Conservation (phyloP, 306 rosid species). For the Carpinus fangiana region DNA sequence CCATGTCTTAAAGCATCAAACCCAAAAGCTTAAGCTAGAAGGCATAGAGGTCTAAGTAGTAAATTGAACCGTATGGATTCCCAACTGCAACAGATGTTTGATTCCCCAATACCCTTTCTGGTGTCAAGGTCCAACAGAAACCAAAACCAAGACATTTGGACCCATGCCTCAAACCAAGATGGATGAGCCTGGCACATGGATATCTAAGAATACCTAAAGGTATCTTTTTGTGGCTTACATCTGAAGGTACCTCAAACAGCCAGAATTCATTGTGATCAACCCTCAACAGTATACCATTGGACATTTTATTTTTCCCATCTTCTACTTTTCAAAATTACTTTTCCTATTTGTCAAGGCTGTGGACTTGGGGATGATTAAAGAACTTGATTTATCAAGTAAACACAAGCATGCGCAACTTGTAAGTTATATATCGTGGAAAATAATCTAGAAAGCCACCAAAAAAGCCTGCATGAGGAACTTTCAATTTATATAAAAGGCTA, state of each 20-base stretch:
- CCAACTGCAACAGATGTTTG: not conserved
- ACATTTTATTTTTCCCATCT: not conserved
- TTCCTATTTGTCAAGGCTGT: not conserved
- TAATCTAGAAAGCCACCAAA: conserved; percentile 2
- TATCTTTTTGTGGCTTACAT: not conserved
- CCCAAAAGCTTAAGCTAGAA: not conserved
- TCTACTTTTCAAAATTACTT: not conserved
- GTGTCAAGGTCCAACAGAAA: not conserved
- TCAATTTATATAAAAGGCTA: conserved; percentile 4
- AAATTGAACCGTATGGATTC: not conserved
- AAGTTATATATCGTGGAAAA: not conserved
- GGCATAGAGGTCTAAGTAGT: not conserved
- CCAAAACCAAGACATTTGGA: not conserved
- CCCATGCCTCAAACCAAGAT: not conserved
- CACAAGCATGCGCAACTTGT: not conserved
- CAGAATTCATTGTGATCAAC: not conserved
- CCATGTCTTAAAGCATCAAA: not conserved
- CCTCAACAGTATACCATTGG: not conserved
- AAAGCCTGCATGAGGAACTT: conserved; percentile 1
- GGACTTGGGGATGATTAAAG: not conserved
- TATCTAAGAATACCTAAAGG: not conserved
- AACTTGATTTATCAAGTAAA: not conserved
- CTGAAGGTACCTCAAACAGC: not conserved
- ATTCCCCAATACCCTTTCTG: not conserved
- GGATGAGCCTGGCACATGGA: not conserved